phyloP scores from a whole-genome alignment of 1,139 yeast species.

The Scheffersomyces titani region DNA sequence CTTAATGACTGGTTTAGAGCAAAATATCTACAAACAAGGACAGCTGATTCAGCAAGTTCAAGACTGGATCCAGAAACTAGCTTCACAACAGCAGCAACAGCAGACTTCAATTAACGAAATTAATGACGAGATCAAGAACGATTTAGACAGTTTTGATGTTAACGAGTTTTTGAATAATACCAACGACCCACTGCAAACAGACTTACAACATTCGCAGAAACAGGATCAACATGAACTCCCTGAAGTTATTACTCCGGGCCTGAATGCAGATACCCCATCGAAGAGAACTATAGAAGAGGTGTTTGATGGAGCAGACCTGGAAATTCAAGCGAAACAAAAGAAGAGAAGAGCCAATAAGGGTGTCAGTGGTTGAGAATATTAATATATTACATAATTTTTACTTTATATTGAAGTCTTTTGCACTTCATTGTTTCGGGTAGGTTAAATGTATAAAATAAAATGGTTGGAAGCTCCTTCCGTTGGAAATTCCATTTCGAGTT shows the following conservation, averaged over 20 bases:
- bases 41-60: constrained; percentile 59
- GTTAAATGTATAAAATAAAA: not conserved
- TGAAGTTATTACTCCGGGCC: not conserved
- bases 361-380: not conserved
- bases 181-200: not conserved
- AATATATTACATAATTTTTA: not conserved
- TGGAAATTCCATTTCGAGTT: not conserved
- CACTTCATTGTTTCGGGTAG: not conserved
- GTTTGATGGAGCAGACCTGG: not conserved
- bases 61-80: constrained; percentile 55
- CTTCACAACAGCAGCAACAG: constrained; percentile 37
- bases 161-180: constrained; percentile 33
- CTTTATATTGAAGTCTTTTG: not conserved
- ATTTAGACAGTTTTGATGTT: constrained; percentile 40
- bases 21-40: constrained; percentile 50
- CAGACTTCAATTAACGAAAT: constrained; percentile 18
- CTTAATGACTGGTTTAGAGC: constrained; percentile 39
- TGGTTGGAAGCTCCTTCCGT: not conserved
- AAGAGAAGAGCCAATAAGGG: not conserved
- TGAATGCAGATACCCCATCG: not conserved
- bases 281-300: not conserved
- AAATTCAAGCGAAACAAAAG: not conserved
- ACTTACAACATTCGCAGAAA: not conserved
- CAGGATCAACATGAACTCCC: not conserved
- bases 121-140: constrained; percentile 11